These are phyloP conservation scores for Tylopilus subfusipes DNA, from an alignment of 768 basidiomycete species.

Conservation along the genomic window DNA sequence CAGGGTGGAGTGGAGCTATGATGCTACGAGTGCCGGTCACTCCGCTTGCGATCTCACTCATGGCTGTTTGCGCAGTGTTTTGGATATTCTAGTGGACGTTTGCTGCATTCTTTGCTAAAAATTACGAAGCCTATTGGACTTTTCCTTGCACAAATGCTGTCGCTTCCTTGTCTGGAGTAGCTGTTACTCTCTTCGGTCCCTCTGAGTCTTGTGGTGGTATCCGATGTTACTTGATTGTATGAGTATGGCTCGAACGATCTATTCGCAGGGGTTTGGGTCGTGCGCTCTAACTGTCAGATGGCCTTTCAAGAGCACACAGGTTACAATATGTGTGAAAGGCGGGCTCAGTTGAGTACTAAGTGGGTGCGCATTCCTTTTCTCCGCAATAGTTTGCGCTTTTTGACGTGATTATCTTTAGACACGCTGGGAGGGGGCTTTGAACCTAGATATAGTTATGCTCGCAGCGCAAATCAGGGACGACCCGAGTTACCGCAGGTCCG, in stretches of 20 bases:
- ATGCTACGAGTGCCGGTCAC: slow-evolving; percentile 5
- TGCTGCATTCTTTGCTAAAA: background rate
- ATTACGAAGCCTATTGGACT: background rate
- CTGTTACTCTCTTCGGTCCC: background rate
- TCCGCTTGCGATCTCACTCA: slow-evolving; percentile 10
- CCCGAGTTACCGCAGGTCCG: no score
- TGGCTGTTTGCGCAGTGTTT: slow-evolving; percentile 5
- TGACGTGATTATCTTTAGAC: no score
- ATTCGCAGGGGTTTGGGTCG: background rate
- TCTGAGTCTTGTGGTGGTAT: background rate
- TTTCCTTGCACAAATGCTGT: background rate
- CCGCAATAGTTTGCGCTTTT: no score
- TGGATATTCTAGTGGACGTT: slow-evolving; percentile 17
- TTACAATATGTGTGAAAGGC: no score
- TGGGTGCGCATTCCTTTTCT: no score
- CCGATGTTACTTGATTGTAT: background rate
- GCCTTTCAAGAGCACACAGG: background rate
- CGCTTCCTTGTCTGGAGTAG: background rate
- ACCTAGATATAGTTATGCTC: no score
- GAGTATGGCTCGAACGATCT: background rate
- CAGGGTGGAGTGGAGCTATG: slow-evolving; percentile 45
- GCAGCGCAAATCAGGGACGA: no score
- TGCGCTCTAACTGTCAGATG: no score
- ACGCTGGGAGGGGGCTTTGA: no score
- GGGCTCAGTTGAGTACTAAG: no score